Evolutionary conservation across 352 stramenopile genomes (phyloP), one percentile per base, ranked within the genome.

Genomic region (Hyaloperonospora arabidopsidis): DNA sequence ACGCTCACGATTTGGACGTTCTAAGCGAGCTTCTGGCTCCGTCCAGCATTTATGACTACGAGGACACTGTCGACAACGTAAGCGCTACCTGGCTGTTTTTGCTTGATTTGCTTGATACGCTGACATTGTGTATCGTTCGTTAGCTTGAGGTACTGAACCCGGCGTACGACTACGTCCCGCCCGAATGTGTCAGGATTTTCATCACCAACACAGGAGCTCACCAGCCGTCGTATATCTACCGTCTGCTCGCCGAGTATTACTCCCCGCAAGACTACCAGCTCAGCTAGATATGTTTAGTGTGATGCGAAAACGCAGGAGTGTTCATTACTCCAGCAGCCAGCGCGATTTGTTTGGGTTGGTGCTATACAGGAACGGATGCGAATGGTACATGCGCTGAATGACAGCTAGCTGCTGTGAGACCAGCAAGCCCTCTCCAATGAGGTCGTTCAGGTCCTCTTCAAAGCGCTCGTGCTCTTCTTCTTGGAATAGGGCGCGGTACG

Each of bases 181-280:
- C 96, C 14, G 88, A 98, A 65, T 89, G 97, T 29, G 95, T 99
- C 47, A 96, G 92, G 60, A 70, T 99, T 34, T 98, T 97, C 67
- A 95, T 99, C 45, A 98, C 96, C 35, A 98, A 99, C 71, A 97
- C 96, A 4, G 96, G 96, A 36, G 92, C 90, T n/a, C 95, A 98
- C 63, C 95, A 98, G 70, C 95, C 96, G 19, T 98, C 90, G 40
- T 99, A 98, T 70, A 97, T 99, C 54, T 99, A 99, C 70, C 84
- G 96, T 45, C 71, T 98, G 57, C 75, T 99, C n/a, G 87, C 91
- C 21, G 96, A 99, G 69, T 98, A 98, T 63, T 99, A 98, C 76
- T 96, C 97, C 61, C 90, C 80, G 41, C 92, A 98, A 61, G 96
- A 98, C 76, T 97, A 94, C 61, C 79, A 91, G 62, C 70, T 94